Evolutionary conservation across 305 asterid genomes (phyloP).

Genomic region (Fraxinus velutina): DNA sequence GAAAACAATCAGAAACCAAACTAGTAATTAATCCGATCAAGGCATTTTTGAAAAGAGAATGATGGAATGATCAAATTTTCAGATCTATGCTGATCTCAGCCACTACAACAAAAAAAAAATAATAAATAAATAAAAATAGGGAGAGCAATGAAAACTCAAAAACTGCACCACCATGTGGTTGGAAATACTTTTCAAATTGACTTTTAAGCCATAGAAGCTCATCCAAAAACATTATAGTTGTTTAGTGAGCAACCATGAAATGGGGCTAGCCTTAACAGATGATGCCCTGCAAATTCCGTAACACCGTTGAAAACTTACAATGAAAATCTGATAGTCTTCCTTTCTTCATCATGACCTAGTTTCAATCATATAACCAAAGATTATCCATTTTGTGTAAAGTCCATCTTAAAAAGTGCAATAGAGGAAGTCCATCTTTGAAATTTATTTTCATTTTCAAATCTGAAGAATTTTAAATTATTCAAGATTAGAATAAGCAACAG

Average conservation of each 20-base stretch:
- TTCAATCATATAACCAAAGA: not conserved
- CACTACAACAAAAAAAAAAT: not conserved
- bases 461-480: not conserved
- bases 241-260: not conserved
- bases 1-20: not conserved
- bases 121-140: no score
- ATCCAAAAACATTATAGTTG: not conserved
- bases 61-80: not conserved
- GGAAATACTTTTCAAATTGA: not conserved
- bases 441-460: not conserved
- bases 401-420: not conserved
- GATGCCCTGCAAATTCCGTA: not conserved
- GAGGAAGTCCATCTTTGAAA: not conserved
- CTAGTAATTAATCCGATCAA: not conserved
- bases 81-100: slow-evolving; percentile 10
- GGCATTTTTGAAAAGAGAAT: not conserved
- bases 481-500: not conserved
- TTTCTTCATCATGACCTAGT: not conserved
- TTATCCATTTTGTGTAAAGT: not conserved
- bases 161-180: not conserved
- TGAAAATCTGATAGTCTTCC: not conserved
- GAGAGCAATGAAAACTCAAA: not conserved
- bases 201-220: not conserved
- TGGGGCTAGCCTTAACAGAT: not conserved
- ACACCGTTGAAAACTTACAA: not conserved